Percentiles rank a stretch among this genome's conserved stretches.
These are phyloP conservation scores for Malania oleifera DNA, from an alignment of 164 flowering plant genomes.

Conservation along the genomic window DNA sequence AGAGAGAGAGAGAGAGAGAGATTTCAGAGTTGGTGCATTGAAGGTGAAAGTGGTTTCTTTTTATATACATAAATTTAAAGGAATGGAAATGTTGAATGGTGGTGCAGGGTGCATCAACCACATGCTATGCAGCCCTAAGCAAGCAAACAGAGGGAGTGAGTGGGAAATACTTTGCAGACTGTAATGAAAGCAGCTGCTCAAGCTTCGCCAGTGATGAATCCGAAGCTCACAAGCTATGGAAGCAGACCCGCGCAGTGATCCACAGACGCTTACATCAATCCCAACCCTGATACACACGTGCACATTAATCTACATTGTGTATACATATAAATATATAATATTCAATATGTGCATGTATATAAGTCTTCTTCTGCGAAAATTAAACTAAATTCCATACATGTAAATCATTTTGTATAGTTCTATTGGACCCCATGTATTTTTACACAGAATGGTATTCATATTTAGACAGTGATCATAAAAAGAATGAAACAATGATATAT, in stretches of 20 bases:
- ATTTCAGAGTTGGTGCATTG: background rate
- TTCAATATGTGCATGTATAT: too few species aligned
- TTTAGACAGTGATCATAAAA: too few species aligned
- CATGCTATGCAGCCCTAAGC: conserved; percentile 80
- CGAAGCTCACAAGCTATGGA: conserved; percentile 66
- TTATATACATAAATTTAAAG: too few species aligned
- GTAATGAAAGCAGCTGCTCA: conserved; percentile 75
- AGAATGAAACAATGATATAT: too few species aligned
- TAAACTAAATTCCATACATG: too few species aligned
- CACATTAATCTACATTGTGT: background rate
- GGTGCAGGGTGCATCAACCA: conserved; percentile 83
- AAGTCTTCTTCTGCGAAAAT: too few species aligned
- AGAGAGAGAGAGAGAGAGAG: background rate
- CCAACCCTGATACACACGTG: conserved; percentile 3
- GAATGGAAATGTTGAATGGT: background rate
- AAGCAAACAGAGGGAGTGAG: conserved; percentile 50
- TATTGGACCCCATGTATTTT: too few species aligned
- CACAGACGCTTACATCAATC: conserved; percentile 28
- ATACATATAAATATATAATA: too few species aligned
- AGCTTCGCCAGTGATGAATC: conserved; percentile 63
- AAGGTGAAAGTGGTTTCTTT: too few species aligned
- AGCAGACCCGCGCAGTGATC: conserved; percentile 49
- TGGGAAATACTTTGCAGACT: conserved; percentile 87
- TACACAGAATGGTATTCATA: too few species aligned
- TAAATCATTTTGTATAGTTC: too few species aligned